These are phyloP conservation scores for Phytophthora sansomeana DNA, from an alignment of 352 stramenopile genomes.

Conservation along the genomic window DNA sequence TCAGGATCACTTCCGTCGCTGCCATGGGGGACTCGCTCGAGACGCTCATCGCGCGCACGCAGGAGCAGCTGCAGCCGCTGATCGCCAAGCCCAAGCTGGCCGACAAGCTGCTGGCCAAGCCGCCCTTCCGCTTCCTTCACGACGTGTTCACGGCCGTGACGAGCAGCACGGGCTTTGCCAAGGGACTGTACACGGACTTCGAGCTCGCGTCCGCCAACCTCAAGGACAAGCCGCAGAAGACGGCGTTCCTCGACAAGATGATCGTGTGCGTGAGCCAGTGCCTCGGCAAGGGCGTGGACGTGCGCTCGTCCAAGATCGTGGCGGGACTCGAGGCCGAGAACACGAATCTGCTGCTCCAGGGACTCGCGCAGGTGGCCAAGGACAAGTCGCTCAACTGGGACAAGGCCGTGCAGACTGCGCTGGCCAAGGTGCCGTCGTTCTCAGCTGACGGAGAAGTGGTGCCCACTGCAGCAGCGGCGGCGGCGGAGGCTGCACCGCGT, in stretches of 20 bases:
- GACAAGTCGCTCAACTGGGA: conserved; percentile 74
- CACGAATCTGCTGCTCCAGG: conserved; percentile 85
- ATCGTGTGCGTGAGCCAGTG: conserved; percentile 78
- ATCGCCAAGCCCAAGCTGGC: conserved; percentile 94
- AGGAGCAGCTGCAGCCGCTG: conserved; percentile 89
- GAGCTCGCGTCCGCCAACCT: conserved; percentile 83
- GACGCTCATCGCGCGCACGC: conserved; percentile 77
- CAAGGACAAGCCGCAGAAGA: conserved; percentile 90
- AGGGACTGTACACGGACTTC: conserved; percentile 84
- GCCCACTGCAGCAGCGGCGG: conserved; percentile 14
- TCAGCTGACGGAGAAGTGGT: conserved; percentile 54
- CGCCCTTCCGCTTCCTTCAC: conserved; percentile 97
- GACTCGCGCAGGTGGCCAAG: conserved; percentile 62
- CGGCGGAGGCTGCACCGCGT: conserved; percentile 34
- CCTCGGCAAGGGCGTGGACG: conserved; percentile 73
- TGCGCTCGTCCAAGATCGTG: conserved; percentile 87
- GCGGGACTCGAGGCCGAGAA: conserved; percentile 85
- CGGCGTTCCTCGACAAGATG: conserved; percentile 89
- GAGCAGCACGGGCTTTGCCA: conserved; percentile 86
- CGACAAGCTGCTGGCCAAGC: conserved; percentile 96
- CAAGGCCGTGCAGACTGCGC: conserved; percentile 66
- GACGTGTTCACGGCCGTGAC: conserved; percentile 94
- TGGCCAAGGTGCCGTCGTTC: conserved; percentile 73
- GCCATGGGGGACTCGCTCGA: conserved; percentile 69
- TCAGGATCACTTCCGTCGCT: conserved; percentile 13